A percentile compares a stretch with the other conserved stretches of the same genome.
phyloP scores from a whole-genome alignment of 768 basidiomycete species.

The Leccinum sublutescens region DNA sequence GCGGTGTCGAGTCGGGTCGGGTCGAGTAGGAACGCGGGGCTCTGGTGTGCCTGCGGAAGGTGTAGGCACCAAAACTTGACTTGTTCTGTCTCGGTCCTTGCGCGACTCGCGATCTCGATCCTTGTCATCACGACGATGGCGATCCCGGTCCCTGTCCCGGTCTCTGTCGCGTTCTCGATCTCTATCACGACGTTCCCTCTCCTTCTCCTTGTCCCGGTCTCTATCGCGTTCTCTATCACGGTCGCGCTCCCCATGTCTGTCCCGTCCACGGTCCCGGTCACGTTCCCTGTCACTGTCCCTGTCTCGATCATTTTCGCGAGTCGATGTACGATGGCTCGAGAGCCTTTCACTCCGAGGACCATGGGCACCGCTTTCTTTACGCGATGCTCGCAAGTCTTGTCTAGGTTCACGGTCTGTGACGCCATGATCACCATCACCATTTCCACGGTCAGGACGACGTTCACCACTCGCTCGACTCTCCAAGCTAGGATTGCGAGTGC shows the following conservation, averaged over 20 bases:
- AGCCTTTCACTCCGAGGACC: constrained; percentile 51
- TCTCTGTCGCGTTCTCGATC: constrained; percentile 54
- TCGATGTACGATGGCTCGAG: constrained; percentile 39
- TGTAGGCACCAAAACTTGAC: constrained; percentile 35
- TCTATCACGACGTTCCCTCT: constrained; percentile 38
- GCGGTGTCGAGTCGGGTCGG: constrained; percentile 59
- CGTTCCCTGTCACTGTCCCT: constrained; percentile 46
- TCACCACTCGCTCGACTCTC: constrained; percentile 75
- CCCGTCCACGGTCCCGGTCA: constrained; percentile 48
- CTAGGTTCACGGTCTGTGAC: constrained; percentile 50
- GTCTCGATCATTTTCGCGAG: constrained; percentile 36
- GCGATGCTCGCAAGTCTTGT: constrained; percentile 44
- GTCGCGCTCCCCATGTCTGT: constrained; percentile 47
- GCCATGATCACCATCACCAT: constrained; percentile 43
- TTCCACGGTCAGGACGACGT: constrained; percentile 53
- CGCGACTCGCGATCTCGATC: constrained; percentile 61
- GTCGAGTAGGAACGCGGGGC: constrained; percentile 58
- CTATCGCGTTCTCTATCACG: constrained; percentile 42
- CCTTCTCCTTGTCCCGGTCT: constrained; percentile 41
- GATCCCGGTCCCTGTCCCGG: constrained; percentile 39
- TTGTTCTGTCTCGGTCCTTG: constrained; percentile 55
- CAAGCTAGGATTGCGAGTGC: constrained; percentile 63
- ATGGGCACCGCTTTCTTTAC: constrained; percentile 48
- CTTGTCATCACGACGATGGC: constrained; percentile 59
- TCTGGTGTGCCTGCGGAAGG: constrained; percentile 39